A percentile compares a stretch with the other conserved stretches of the same genome.
Evolutionary conservation across 768 basidiomycete genomes (phyloP).

Genomic region (Tylopilus plumbeoviolaceoides): DNA sequence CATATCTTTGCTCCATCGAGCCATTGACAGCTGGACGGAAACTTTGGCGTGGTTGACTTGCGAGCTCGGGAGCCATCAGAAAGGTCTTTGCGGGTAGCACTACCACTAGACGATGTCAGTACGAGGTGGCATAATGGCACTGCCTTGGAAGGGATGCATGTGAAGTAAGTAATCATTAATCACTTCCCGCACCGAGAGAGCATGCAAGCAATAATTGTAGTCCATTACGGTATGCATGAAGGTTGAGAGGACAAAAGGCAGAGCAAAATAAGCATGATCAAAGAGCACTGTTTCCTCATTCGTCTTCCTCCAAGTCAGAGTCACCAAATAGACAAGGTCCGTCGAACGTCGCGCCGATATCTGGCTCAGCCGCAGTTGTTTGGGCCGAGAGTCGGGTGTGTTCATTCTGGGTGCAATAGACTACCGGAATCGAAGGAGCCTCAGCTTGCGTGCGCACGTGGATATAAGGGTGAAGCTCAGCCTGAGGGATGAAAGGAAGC

Average conservation of each 20-base stretch:
- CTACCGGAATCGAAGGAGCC: neutral
- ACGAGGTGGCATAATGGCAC: too few species aligned
- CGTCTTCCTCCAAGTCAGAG: conserved; percentile 30
- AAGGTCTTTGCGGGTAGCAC: too few species aligned
- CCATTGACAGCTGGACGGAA: too few species aligned
- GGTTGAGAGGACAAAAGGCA: neutral
- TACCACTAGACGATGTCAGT: too few species aligned
- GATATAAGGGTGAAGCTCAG: neutral
- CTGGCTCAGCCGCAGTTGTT: neutral
- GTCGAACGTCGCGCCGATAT: conserved; percentile 9
- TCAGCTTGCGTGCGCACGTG: neutral
- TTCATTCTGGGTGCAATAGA: neutral
- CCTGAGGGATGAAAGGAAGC: neutral
- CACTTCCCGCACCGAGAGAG: too few species aligned
- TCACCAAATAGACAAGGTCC: conserved; percentile 31
- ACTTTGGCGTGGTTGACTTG: too few species aligned
- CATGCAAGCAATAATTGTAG: neutral
- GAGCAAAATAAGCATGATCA: neutral
- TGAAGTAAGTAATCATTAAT: too few species aligned
- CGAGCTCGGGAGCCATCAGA: too few species aligned
- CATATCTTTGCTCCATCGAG: too few species aligned
- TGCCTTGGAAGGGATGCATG: too few species aligned
- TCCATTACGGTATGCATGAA: neutral
- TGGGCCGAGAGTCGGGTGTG: neutral
- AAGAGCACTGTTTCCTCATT: conserved; percentile 1